phyloP scores from a whole-genome alignment of 163 green algal genomes.

The Scenedesmus sp. region DNA sequence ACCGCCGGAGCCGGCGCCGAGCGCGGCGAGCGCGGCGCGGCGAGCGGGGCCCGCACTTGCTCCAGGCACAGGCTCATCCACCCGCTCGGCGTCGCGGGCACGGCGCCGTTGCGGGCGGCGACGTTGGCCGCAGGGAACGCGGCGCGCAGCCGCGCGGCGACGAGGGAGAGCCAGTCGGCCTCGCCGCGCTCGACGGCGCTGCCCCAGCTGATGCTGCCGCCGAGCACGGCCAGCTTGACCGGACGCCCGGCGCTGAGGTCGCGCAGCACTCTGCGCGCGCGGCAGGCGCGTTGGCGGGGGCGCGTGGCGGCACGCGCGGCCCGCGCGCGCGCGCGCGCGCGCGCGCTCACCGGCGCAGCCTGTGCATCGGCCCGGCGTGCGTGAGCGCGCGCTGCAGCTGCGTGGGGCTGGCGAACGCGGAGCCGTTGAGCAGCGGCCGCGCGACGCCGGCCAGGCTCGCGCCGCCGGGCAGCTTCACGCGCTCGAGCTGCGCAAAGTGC shows the following conservation, averaged over 20 bases:
- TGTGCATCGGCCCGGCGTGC: slow-evolving; percentile 7
- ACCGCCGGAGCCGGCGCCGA: no score
- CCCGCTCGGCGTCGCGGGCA: slow-evolving; percentile 26
- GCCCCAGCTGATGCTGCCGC: slow-evolving; percentile 44
- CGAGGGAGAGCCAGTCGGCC: slow-evolving; percentile 34
- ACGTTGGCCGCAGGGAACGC: slow-evolving; percentile 30
- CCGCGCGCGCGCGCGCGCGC: no score
- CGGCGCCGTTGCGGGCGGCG: slow-evolving; percentile 40
- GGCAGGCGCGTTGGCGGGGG: not conserved
- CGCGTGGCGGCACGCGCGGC: not conserved
- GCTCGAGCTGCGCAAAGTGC: not conserved
- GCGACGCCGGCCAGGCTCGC: not conserved
- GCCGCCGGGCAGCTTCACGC: slow-evolving; percentile 6
- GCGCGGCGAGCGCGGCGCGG: no score
- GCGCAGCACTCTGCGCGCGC: slow-evolving; percentile 6
- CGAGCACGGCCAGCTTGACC: slow-evolving; percentile 41
- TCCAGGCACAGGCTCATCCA: slow-evolving; percentile 46
- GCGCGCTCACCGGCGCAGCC: slow-evolving; percentile 14
- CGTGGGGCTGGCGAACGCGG: slow-evolving; percentile 7
- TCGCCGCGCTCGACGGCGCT: slow-evolving; percentile 25
- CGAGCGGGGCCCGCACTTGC: no score
- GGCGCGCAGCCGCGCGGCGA: not conserved
- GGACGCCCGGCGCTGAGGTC: slow-evolving; percentile 14
- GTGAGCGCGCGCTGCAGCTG: slow-evolving; percentile 16
- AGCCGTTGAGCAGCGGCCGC: not conserved